Base-by-base conservation (phyloP, 768 basidiomycete genomes). In the Mycena galericulata region DNA sequence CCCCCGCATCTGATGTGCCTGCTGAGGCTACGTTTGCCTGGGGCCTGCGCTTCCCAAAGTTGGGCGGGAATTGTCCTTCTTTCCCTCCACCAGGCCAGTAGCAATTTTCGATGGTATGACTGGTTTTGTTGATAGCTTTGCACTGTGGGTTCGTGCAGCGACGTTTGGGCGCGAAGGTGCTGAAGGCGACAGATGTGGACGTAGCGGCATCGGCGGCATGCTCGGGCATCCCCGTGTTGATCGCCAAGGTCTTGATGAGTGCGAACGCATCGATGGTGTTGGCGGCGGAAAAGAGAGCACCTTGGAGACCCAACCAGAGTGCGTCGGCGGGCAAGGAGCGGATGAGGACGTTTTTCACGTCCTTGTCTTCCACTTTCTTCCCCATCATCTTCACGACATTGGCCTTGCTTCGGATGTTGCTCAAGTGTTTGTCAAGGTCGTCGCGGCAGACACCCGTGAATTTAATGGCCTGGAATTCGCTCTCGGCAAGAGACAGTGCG, bases 31-130 rank as follows among this genome's bases (percentile, higher is more conserved):
- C 47, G 22, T 51, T 62, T 8, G 60, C 60, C 47, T 29, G 60
- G 1, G 60, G 36, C 22, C 18, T 4, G 24, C n/a, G 20, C 24
- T 61, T 49, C 18, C 73, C 56, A 29, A 75, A 77, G 15, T 69
- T 67, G 3, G 64, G 51, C 0, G 77, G 79, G 43, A 76, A 77
- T 55, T 82, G 81, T 10, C 81, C 81, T 45, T 80, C 79, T 41
- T 80, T 82, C 15, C 80, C 79, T 20, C 80, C n/a, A n/a, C n/a
- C n/a, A n/a, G n/a, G n/a, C n/a, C n/a, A n/a, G n/a, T n/a, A n/a
- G n/a, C n/a, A n/a, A n/a, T n/a, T n/a, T n/a, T n/a, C n/a, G n/a
- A n/a, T n/a, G n/a, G n/a, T n/a, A n/a, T n/a, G n/a, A n/a, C n/a
- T n/a, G n/a, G n/a, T n/a, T n/a, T n/a, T n/a, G n/a, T n/a, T n/a